Conservation (phyloP, 345 rosid species). For the Eucalyptus polyanthemos region DNA sequence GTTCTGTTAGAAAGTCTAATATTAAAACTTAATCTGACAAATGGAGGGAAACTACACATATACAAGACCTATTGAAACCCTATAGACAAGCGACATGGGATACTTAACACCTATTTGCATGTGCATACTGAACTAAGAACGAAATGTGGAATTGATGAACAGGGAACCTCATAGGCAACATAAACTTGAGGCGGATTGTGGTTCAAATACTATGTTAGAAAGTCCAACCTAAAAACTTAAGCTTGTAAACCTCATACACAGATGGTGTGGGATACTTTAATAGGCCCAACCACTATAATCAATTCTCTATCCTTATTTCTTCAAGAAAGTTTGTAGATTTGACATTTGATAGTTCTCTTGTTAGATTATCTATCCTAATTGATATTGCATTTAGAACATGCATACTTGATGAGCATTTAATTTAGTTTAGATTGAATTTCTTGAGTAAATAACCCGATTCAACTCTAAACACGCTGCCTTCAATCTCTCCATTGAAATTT, state of each 20-base stretch:
- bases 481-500: not conserved
- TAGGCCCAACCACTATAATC: not conserved
- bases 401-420: not conserved
- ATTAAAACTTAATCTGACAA: not conserved
- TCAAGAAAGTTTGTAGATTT: not conserved
- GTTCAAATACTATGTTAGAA: not conserved
- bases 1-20: not conserved
- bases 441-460: not conserved
- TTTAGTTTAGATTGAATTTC: not conserved
- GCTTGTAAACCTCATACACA: not conserved
- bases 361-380: not conserved
- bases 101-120: not conserved
- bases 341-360: not conserved
- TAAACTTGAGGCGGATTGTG: not conserved
- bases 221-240: not conserved
- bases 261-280: not conserved
- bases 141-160: not conserved
- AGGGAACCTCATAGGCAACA: not conserved
- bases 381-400: not conserved
- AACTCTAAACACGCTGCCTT: not conserved
- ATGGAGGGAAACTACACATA: not conserved
- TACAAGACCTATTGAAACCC: not conserved
- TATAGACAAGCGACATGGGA: not conserved
- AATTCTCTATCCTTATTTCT: not conserved
- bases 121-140: not conserved